phyloP scores from a whole-genome alignment of 345 rosid genomes.

The Arabidopsis suecica region DNA sequence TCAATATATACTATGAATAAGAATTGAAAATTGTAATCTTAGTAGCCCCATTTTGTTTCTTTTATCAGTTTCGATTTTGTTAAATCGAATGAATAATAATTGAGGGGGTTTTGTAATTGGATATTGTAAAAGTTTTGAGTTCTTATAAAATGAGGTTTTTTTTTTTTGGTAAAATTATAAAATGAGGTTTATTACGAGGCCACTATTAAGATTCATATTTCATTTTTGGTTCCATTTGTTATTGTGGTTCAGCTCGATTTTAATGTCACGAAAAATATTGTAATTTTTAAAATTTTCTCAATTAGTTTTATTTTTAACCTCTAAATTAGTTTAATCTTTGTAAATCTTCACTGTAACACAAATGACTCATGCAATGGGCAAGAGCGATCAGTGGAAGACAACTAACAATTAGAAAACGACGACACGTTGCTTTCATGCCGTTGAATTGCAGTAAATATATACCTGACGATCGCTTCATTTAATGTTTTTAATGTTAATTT shows the following conservation, averaged over 20 bases:
- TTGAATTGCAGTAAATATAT: slow-evolving; percentile 26
- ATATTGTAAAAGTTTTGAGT: slow-evolving; percentile 27
- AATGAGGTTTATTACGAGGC: slow-evolving; percentile 4
- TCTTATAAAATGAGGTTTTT: slow-evolving; percentile 2
- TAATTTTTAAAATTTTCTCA: too few relatives aligned
- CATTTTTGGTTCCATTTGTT: neutral
- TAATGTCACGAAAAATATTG: too few relatives aligned
- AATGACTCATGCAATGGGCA: slow-evolving; percentile 38
- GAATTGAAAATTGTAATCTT: slow-evolving; percentile 24
- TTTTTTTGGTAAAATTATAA: too few relatives aligned
- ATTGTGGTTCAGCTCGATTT: too few relatives aligned
- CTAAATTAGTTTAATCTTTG: neutral
- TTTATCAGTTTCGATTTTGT: neutral
- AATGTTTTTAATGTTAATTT: neutral
- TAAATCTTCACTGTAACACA: slow-evolving; percentile 13
- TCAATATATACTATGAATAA: slow-evolving; percentile 29
- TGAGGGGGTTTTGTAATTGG: slow-evolving; percentile 34
- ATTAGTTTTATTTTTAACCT: neutral
- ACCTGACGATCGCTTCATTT: slow-evolving; percentile 27
- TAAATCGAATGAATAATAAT: slow-evolving; percentile 11
- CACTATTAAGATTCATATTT: neutral
- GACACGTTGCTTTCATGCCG: slow-evolving; percentile 46
- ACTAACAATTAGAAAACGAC: neutral
- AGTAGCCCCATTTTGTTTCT: slow-evolving; percentile 15
- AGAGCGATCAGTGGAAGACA: slow-evolving; percentile 22